phyloP scores from a whole-genome alignment of 768 basidiomycete species.

The Stropharia rugosoannulata region DNA sequence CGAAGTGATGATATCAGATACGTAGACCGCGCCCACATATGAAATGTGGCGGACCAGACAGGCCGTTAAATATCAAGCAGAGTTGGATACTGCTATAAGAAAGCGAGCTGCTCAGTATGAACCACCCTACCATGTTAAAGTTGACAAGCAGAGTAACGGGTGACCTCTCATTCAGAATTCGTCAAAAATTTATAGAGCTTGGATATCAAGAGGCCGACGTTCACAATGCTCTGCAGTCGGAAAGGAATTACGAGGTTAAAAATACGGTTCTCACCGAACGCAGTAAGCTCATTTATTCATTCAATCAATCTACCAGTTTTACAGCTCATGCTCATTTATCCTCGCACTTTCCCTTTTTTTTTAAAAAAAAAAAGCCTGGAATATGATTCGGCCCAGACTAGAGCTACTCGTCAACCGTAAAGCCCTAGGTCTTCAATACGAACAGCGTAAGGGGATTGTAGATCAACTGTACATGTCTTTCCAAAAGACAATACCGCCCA shows the following conservation, averaged over 20 bases:
- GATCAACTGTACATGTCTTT: no score
- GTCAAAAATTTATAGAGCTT: neutral
- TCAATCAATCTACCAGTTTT: no score
- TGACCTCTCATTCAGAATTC: neutral
- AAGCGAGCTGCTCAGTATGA: neutral
- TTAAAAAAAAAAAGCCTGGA: no score
- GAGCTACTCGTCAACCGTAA: no score
- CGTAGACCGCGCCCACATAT: neutral
- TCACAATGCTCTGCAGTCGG: neutral
- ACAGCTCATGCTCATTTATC: no score
- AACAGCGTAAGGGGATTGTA: no score
- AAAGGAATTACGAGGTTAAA: neutral
- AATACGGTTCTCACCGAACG: neutral
- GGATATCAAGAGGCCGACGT: neutral
- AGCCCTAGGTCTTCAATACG: no score
- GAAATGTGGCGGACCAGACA: no score
- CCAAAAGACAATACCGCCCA: no score
- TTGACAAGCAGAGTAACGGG: neutral
- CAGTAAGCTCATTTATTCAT: neutral
- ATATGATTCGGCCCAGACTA: no score
- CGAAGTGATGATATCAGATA: neutral
- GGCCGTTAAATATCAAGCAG: no score
- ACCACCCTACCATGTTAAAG: neutral
- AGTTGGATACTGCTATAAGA: neutral
- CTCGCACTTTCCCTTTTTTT: no score